These are phyloP conservation scores for Leptographium radiaticola DNA, from an alignment of 2,329 filamentous ascomycete species.

Conservation along the genomic window DNA sequence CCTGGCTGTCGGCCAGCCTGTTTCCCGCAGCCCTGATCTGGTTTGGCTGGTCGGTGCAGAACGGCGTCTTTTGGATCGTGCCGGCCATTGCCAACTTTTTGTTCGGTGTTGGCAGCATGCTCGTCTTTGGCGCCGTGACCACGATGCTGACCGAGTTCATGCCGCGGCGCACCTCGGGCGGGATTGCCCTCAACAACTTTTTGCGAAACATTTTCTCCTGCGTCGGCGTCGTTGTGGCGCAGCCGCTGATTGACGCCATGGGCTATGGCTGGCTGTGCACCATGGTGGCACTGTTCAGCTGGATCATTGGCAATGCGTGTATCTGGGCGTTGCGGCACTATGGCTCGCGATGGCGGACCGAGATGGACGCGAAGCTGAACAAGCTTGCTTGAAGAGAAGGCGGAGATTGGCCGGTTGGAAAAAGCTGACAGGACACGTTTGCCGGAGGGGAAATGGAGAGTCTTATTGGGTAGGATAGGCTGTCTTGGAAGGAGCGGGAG, in stretches of 20 bases:
- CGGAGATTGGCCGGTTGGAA: not conserved
- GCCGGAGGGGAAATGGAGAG: too few species aligned
- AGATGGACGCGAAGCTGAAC: constrained; percentile 39
- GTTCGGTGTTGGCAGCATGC: constrained; percentile 68
- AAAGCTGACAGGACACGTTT: not conserved
- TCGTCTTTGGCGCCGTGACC: constrained; percentile 60
- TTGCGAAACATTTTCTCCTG: constrained; percentile 67
- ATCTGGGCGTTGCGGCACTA: constrained; percentile 50
- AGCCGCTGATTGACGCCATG: constrained; percentile 57
- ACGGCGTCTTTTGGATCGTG: constrained; percentile 52
- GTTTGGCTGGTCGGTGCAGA: constrained; percentile 63
- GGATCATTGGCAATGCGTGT: constrained; percentile 41
- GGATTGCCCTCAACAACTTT: constrained; percentile 73
- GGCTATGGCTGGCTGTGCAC: constrained; percentile 70
- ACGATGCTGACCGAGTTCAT: constrained; percentile 83
- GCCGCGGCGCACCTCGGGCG: constrained; percentile 54
- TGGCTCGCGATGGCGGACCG: constrained; percentile 47
- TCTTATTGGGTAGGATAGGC: not conserved
- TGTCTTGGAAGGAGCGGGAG: not conserved
- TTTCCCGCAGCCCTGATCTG: constrained; percentile 59
- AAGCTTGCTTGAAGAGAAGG: not conserved
- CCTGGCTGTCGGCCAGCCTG: constrained; percentile 58
- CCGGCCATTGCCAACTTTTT: constrained; percentile 54
- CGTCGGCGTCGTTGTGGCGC: constrained; percentile 54
- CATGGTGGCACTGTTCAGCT: constrained; percentile 34